phyloP scores from a whole-genome alignment of 306 rosid species.

The Vicia faba region DNA sequence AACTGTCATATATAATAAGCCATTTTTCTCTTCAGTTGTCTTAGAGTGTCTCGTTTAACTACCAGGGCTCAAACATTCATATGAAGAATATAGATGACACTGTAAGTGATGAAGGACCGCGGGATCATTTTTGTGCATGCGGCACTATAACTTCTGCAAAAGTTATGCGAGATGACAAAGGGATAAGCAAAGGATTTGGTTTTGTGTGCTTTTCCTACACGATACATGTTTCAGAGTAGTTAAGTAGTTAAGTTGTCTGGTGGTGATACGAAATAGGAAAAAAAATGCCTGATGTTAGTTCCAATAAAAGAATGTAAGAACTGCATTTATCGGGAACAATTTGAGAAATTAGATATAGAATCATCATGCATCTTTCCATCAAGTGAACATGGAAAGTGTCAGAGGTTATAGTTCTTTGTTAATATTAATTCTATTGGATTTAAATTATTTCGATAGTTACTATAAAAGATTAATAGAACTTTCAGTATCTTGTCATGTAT shows the following conservation, averaged over 20 bases:
- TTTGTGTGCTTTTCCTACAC: constrained; percentile 73
- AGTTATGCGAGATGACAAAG: constrained; percentile 77
- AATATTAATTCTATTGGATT: constrained; percentile 4
- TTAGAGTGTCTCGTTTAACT: constrained; percentile 30
- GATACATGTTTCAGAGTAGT: constrained; percentile 7
- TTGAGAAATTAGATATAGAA: constrained; percentile 2
- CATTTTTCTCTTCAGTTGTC: constrained; percentile 26
- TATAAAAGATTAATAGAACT: constrained; percentile 22
- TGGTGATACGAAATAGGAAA: constrained; percentile 28
- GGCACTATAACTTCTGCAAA: constrained; percentile 86
- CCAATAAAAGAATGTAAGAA: constrained; percentile 3
- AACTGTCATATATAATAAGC: constrained; percentile 9
- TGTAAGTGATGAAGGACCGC: constrained; percentile 65
- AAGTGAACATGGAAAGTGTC: neutral
- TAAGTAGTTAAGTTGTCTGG: neutral
- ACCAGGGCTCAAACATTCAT: constrained; percentile 80
- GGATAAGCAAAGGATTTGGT: constrained; percentile 86
- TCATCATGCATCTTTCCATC: constrained; percentile 2
- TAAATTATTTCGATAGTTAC: neutral
- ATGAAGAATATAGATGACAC: constrained; percentile 86
- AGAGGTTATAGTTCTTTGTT: constrained; percentile 12
- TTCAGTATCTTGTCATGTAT: neutral
- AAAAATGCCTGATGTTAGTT: constrained; percentile 24
- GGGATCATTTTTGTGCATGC: constrained; percentile 62
- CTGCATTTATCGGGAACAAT: constrained; percentile 19